A percentile compares a stretch with the other conserved stretches of the same genome.
Evolutionary conservation across 306 rosid species (phyloP).

Genomic region (Alnus rubra): DNA sequence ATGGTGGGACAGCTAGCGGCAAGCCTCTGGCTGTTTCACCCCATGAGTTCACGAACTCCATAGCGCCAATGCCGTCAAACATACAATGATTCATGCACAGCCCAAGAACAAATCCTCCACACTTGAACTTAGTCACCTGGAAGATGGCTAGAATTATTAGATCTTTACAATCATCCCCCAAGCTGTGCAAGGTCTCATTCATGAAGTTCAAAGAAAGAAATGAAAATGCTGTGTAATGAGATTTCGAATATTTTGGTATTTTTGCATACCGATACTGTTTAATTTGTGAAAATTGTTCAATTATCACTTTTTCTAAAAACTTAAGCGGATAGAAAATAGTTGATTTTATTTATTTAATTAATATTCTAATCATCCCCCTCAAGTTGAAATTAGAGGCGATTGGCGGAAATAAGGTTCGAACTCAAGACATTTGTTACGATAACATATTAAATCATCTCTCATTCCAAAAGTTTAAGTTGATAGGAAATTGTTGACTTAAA

Average conservation of each 20-base stretch:
- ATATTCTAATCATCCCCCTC: no score
- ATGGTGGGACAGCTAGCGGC: constrained; percentile 61
- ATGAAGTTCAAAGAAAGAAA: constrained; percentile 2
- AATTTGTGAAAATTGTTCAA: neutral
- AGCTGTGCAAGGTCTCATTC: neutral
- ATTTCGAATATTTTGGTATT: no score
- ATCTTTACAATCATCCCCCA: constrained; percentile 7
- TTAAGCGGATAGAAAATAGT: no score
- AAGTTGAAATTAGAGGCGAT: no score
- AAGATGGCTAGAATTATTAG: constrained; percentile 20
- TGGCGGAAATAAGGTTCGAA: no score
- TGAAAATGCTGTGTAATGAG: neutral
- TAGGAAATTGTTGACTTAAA: no score
- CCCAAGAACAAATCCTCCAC: constrained; percentile 89
- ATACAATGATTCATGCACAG: constrained; percentile 81
- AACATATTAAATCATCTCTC: no score
- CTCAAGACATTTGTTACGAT: no score
- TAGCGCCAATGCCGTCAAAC: constrained; percentile 83
- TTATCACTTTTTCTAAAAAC: no score
- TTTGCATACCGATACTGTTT: neutral
- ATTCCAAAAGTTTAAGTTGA: no score
- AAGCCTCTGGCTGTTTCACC: constrained; percentile 71
- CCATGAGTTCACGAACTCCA: constrained; percentile 93
- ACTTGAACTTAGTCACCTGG: constrained; percentile 84
- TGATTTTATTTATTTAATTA: no score